Percentiles rank a stretch among this genome's conserved stretches.
Conservation (phyloP, 2,329 filamentous ascomycete genomes). For the Malbranchea cinnamomea region DNA sequence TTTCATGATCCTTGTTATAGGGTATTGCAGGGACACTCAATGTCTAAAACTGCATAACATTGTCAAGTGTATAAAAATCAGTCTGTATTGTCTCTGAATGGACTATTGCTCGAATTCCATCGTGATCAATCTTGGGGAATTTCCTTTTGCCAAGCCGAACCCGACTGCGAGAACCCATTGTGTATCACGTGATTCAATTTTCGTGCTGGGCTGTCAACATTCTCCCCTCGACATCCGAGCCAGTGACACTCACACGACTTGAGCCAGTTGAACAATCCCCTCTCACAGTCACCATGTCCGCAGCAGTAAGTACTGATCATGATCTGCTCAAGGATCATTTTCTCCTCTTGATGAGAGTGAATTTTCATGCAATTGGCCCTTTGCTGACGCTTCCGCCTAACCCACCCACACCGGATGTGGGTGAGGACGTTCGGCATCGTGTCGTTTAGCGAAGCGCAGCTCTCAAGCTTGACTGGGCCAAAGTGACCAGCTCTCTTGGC, state of each 20-base stretch:
- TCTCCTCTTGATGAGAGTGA: background rate
- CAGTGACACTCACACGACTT: slow-evolving; percentile 5
- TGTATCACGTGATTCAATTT: slow-evolving; percentile 8
- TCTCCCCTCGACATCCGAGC: slow-evolving; percentile 7
- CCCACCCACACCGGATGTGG: slow-evolving; percentile 6
- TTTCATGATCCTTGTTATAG: no score
- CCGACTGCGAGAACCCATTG: no score
- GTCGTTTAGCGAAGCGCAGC: slow-evolving; percentile 90
- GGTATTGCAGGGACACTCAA: no score
- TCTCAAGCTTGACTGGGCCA: slow-evolving; percentile 98
- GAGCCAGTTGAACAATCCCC: slow-evolving; percentile 14
- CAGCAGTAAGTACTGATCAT: slow-evolving; percentile 16
- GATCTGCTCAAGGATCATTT: slow-evolving; percentile 10
- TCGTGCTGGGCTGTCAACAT: slow-evolving; percentile 4
- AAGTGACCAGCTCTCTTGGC: slow-evolving; percentile 84
- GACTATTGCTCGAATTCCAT: no score
- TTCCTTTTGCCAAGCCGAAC: no score
- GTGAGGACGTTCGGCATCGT: no score
- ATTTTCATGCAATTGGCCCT: background rate
- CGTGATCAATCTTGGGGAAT: no score
- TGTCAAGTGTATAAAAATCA: no score
- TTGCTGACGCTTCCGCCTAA: no score
- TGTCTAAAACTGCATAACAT: no score
- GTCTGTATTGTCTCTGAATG: no score
- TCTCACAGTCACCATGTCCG: slow-evolving; percentile 27